phyloP scores from a whole-genome alignment of 768 basidiomycete species.

The Coprinopsis cinerea region DNA sequence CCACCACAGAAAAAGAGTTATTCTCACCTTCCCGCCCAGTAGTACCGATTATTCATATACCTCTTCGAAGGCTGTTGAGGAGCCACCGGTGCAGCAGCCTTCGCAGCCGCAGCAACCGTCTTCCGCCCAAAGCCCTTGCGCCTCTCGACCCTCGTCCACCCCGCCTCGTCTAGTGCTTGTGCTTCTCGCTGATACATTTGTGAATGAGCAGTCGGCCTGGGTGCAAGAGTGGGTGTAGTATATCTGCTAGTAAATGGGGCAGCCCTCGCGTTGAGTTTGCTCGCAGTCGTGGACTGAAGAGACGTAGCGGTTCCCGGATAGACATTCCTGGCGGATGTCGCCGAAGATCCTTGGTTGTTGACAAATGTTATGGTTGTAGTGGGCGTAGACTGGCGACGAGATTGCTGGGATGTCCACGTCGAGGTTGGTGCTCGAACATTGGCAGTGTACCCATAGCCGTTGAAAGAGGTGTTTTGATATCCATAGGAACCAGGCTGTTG shows the following conservation, averaged over 20 bases:
- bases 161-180: background rate
- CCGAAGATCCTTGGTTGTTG: background rate
- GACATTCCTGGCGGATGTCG: background rate
- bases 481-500: too few species aligned
- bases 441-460: too few species aligned
- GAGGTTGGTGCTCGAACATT: background rate
- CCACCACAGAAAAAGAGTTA: background rate
- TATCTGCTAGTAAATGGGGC: background rate
- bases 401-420: background rate
- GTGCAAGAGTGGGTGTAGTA: background rate
- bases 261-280: background rate
- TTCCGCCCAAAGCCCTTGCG: constrained; percentile 5
- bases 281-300: background rate
- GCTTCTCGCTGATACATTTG: background rate
- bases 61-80: background rate
- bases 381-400: background rate
- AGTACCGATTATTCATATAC: background rate
- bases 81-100: background rate
- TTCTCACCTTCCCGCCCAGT: constrained; percentile 1
- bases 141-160: constrained; percentile 7
- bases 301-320: background rate
- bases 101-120: background rate
- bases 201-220: background rate
- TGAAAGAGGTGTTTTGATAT: too few species aligned
- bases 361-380: background rate